Percentiles rank a stretch among this genome's conserved stretches.
phyloP scores from a whole-genome alignment of 208 protist species.

The Paratrypanosoma confusum region DNA sequence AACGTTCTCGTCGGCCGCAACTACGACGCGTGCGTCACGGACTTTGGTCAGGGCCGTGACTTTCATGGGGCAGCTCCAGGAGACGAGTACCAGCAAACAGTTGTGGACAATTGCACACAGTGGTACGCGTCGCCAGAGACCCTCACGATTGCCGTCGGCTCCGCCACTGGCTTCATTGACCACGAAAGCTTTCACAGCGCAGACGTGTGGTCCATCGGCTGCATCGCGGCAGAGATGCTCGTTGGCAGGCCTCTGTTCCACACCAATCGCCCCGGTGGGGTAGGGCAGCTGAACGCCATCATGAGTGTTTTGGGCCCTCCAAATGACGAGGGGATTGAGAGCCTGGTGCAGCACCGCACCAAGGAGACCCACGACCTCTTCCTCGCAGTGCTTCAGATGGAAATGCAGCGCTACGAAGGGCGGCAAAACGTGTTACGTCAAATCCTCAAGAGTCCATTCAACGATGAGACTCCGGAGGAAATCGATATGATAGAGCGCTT shows the following conservation, averaged over 20 bases:
- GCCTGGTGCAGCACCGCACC: conserved; percentile 49
- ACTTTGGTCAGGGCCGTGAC: conserved; percentile 95
- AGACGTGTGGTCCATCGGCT: conserved; percentile 89
- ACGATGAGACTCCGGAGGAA: conserved; percentile 66
- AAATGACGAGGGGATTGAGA: conserved; percentile 57
- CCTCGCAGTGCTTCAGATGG: conserved; percentile 15
- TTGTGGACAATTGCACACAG: conserved; percentile 79
- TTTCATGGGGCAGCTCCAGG: conserved; percentile 62
- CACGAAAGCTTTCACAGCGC: conserved; percentile 57
- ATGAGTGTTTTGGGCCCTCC: conserved; percentile 77
- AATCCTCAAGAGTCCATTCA: conserved; percentile 41
- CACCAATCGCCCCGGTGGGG: conserved; percentile 76
- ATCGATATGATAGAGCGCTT: conserved; percentile 50
- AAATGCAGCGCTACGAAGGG: conserved; percentile 9
- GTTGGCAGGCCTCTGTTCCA: conserved; percentile 69
- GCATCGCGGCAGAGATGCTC: conserved; percentile 87
- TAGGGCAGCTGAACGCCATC: conserved; percentile 90
- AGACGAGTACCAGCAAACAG: conserved; percentile 31
- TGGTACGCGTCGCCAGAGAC: conserved; percentile 98
- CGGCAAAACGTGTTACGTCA: conserved; percentile 11
- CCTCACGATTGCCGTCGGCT: conserved; percentile 65
- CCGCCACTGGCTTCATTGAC: conserved; percentile 69
- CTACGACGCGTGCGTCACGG: conserved; percentile 89
- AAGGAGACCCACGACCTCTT: conserved; percentile 28
- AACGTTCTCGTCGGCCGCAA: conserved; percentile 87